These are phyloP conservation scores for Fistulifera pelliculosa DNA, from an alignment of 108 stramenopile genomes.

Conservation along the genomic window DNA sequence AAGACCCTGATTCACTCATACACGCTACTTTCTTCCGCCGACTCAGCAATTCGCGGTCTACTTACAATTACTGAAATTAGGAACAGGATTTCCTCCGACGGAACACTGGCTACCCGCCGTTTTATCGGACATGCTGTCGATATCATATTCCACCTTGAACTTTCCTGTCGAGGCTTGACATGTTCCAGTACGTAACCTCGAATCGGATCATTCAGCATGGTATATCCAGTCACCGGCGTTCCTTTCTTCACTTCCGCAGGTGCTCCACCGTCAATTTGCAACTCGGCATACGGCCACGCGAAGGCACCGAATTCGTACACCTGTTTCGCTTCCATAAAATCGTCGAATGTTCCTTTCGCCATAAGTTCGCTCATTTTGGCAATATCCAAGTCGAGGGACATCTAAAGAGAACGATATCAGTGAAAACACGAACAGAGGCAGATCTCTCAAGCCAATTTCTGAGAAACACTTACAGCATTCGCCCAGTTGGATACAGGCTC, in stretches of 20 bases:
- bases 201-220: constrained; percentile 21
- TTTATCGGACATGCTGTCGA: constrained; percentile 26
- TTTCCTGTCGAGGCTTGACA: constrained; percentile 10
- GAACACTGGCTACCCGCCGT: constrained; percentile 17
- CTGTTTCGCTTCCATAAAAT: constrained; percentile 13
- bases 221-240: constrained; percentile 19
- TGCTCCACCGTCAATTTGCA: constrained; percentile 20
- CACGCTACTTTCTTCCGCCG: too few relatives aligned
- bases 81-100: constrained; percentile 23
- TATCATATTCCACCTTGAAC: constrained; percentile 44
- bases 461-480: too few relatives aligned
- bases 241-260: constrained; percentile 13
- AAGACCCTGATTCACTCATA: neutral
- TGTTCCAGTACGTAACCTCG: constrained; percentile 20
- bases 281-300: constrained; percentile 36
- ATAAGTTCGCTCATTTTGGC: constrained; percentile 18
- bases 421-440: constrained; percentile 5
- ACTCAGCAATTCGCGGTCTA: too few relatives aligned
- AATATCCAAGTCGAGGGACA: constrained; percentile 58
- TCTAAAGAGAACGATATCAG: constrained; percentile 11
- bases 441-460: neutral
- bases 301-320: constrained; percentile 35
- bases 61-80: constrained; percentile 10
- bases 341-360: constrained; percentile 13
- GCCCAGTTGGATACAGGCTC: too few relatives aligned